Evolutionary conservation across 2,329 filamentous ascomycete species (phyloP), one percentile per base, ranked within the genome.

Genomic region (Graphilbum ipis-grandicollis): DNA sequence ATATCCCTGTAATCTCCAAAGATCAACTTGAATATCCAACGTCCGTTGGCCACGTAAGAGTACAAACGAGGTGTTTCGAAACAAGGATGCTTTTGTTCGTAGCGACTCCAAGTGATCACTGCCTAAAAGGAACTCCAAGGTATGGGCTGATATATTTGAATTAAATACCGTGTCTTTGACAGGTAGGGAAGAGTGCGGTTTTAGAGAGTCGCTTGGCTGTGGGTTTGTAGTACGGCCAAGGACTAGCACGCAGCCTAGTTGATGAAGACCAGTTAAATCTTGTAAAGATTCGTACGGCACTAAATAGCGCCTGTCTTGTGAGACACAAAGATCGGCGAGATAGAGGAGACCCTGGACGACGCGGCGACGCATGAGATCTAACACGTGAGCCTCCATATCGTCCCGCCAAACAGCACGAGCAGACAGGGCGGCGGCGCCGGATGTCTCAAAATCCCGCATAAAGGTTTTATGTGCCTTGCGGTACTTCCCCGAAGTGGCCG

Each of bases 341-440:
- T 60, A 52, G 5, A 62, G 38, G 10, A 79, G 50, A 1, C 62
- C 52, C 17, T 66, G 57, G 2, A 60, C 53, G 15, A 66, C 56
- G 2, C 59, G 52, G 5, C 59, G 52, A 5, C 68, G 63, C 53
- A 75, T 56, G 40, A 65, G 52, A 6, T 58, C 50, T 4, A 75
- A 53, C 0, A 79, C 47, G 19, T 67, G 56, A 0, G 56, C 51
- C 25, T 63, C 57, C 71, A 78, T 79, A 44, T 75, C 69, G 5
- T 53, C 30, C 22, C 71, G 62, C 63, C 62, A 71, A 19, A 57
- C 51, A 9, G 54, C 51, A 3, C 21, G 31, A 9, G 4, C 6
- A 2, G 17, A 19, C 4, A 40, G 22, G 3, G 25, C 22, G 3
- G 38, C 13, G 2, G 32, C 33, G 1, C 19, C 18, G 29, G 41